Base-by-base conservation (phyloP, 2,329 filamentous ascomycete species). In the Cladophialophora exuberans region DNA sequence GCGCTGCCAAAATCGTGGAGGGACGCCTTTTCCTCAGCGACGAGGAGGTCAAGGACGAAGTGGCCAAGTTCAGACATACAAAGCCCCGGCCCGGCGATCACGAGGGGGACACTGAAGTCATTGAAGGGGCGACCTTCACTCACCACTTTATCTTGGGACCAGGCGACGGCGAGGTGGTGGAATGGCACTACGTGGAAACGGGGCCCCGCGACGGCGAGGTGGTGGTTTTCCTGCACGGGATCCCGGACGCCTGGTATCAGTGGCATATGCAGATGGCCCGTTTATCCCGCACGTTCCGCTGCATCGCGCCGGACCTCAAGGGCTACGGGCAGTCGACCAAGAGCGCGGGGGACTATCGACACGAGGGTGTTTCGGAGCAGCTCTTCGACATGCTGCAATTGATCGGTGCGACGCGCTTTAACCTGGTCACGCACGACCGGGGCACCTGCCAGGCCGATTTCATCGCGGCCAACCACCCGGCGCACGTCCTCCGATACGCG, bases 251-350 rank as follows among this genome's bases (percentile, higher is more conserved):
- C 1, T 57, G 54, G 54, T 57, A 49, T 30, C 49, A 53, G n/a
- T 57, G 54, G 54, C 54, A 57, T 23, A 33, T 25, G 4, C 54
- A 57, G 33, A 53, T 57, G 54, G 43, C 43, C 13, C 23, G 3
- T 2, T n/a, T 57, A 11, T 28, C 54, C 25, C 30, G 18, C 2
- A 45, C 17, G 3, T 50, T 35, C 17, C 50, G 45, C 1, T 57
- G 54, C 30, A 52, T 57, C 17, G 49, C 49, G 1, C 33, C 35
- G 3, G 54, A 57, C 11, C 49, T 57, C 1, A 57, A 57, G 22
- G 54, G 54, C 3, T 57, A 57, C 15, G 54, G 54, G 9, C 54
- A 57, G 36, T 57, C 54, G 1, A 36, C 46, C 5, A 57, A 57
- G 43, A 38, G 4, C 4, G 20, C 54, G 2, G 54, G 54, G 1